Conservation (phyloP, 2,329 filamentous ascomycete genomes). For the Biscogniauxia sp. region DNA sequence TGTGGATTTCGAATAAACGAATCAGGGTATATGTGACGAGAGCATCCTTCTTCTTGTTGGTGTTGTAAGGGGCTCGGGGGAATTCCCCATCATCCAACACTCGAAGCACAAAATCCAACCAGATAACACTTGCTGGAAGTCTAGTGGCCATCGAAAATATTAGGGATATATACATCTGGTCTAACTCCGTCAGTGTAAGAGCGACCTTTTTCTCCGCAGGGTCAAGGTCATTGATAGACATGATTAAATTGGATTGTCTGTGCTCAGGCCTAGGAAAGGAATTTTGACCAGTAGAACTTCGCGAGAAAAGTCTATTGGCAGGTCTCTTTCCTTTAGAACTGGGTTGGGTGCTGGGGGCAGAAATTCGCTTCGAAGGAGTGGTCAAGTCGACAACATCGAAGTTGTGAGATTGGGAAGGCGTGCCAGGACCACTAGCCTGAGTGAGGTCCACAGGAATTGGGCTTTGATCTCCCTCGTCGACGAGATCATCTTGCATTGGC, state of each 20-base stretch:
- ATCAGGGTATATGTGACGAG: conserved; percentile 20
- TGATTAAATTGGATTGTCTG: conserved; percentile 14
- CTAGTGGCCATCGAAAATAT: conserved; percentile 26
- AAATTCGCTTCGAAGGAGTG: conserved; percentile 12
- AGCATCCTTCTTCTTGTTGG: conserved; percentile 10
- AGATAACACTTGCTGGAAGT: conserved; percentile 20
- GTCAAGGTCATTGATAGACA: conserved; percentile 24
- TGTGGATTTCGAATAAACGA: conserved; percentile 26
- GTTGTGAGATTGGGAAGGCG: conserved; percentile 14
- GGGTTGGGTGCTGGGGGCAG: background rate
- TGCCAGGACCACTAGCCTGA: conserved; percentile 4
- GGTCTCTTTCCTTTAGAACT: background rate
- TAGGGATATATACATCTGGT: conserved; percentile 15
- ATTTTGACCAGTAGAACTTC: background rate
- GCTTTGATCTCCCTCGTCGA: background rate
- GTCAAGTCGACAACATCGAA: conserved; percentile 20
- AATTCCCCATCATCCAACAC: conserved; percentile 16
- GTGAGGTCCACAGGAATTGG: conserved; percentile 5
- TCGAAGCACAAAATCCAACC: conserved; percentile 26
- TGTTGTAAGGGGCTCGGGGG: conserved; percentile 15
- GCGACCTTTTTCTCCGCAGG: conserved; percentile 25
- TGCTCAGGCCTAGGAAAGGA: background rate
- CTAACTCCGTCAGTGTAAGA: conserved; percentile 24
- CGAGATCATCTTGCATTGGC: background rate
- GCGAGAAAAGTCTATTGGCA: background rate